Conservation (phyloP, 2,329 filamentous ascomycete species). For the Phyllosticta capitalensis region DNA sequence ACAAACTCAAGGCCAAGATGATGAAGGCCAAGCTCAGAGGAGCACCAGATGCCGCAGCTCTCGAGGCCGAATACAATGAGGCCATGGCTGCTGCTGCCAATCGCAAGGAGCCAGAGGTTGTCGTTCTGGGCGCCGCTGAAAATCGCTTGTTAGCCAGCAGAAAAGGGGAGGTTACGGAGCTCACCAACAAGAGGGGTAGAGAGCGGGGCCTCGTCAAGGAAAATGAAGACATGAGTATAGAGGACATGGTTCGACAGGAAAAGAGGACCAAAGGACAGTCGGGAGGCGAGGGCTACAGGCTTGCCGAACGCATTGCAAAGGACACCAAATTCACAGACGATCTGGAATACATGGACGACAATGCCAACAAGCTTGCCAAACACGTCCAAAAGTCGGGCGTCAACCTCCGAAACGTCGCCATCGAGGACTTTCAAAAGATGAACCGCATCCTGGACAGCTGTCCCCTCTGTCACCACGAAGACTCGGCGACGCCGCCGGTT, state of each 20-base stretch:
- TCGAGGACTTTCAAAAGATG: constrained; percentile 82
- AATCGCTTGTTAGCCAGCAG: constrained; percentile 74
- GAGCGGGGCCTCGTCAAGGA: constrained; percentile 80
- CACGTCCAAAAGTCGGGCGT: constrained; percentile 80
- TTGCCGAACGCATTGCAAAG: constrained; percentile 90
- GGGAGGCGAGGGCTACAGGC: constrained; percentile 69
- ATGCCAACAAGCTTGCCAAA: constrained; percentile 79
- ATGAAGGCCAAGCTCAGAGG: constrained; percentile 89
- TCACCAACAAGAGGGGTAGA: constrained; percentile 71
- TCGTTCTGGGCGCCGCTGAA: constrained; percentile 80
- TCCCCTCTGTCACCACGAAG: constrained; percentile 87
- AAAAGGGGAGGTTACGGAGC: constrained; percentile 63
- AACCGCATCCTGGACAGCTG: constrained; percentile 78
- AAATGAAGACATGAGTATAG: constrained; percentile 91
- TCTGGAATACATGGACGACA: constrained; percentile 96
- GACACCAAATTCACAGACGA: constrained; percentile 85
- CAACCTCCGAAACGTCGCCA: constrained; percentile 78
- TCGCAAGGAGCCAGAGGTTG: constrained; percentile 53
- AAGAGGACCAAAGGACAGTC: constrained; percentile 68
- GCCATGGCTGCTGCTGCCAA: constrained; percentile 52
- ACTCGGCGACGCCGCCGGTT: constrained; percentile 60
- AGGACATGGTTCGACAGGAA: constrained; percentile 96
- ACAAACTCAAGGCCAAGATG: constrained; percentile 83
- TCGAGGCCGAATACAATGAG: constrained; percentile 76
- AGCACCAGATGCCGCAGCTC: constrained; percentile 60